phyloP scores from a whole-genome alignment of 2,329 filamentous ascomycete genomes.

The Cladosporium colombiae region DNA sequence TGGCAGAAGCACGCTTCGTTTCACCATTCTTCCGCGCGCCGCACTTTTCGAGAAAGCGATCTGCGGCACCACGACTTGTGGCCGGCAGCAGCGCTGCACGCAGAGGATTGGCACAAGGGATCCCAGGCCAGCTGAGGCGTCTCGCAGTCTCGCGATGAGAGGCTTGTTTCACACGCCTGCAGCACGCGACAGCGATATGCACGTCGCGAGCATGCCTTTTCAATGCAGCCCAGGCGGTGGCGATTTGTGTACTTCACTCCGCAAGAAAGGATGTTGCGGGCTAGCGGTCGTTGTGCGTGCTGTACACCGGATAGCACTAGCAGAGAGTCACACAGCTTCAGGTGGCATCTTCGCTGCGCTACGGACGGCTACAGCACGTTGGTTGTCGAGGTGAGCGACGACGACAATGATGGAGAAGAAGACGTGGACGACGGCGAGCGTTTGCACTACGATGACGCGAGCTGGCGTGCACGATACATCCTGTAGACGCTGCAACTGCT shows the following conservation, averaged over 20 bases:
- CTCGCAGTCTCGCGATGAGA: conserved; percentile 5
- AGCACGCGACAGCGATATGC: conserved; percentile 4
- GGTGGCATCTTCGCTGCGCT: conserved; percentile 1
- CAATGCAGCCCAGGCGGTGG: background rate
- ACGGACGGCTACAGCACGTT: conserved; percentile 5
- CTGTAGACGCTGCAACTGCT: conserved; percentile 9
- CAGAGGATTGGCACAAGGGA: conserved; percentile 6
- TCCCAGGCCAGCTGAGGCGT: conserved; percentile 15
- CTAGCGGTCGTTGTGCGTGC: background rate
- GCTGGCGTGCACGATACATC: background rate
- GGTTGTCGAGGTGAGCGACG: conserved; percentile 20
- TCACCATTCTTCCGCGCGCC: conserved; percentile 5
- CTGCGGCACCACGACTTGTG: conserved; percentile 17
- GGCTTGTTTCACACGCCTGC: conserved; percentile 13
- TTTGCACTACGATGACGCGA: background rate
- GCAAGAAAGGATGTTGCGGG: background rate
- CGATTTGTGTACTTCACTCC: background rate
- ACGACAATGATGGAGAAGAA: background rate
- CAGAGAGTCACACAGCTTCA: conserved; percentile 6
- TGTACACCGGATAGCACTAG: background rate
- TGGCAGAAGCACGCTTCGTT: background rate
- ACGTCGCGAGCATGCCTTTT: background rate
- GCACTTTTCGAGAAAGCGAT: conserved; percentile 18
- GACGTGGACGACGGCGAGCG: background rate
- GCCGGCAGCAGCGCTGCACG: background rate